These are phyloP conservation scores for Diaporthe capsici DNA, from an alignment of 2,329 filamentous ascomycete genomes.

Conservation along the genomic window DNA sequence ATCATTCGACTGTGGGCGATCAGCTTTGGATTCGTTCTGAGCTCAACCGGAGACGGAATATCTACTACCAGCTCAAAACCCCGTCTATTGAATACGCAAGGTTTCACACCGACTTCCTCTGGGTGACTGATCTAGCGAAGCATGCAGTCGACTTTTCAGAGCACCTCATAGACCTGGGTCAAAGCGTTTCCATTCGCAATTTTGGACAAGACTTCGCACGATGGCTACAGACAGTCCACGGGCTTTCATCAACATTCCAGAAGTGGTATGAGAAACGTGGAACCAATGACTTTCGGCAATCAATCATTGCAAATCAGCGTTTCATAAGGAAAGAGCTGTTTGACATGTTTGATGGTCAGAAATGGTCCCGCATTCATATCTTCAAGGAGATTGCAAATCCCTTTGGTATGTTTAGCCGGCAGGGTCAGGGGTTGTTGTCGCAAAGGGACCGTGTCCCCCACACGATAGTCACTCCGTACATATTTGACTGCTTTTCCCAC, in stretches of 20 bases:
- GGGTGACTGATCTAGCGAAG: constrained; percentile 80
- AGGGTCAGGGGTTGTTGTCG: background rate
- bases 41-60: constrained; percentile 53
- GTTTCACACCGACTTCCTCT: constrained; percentile 76
- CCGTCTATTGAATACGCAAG: constrained; percentile 73
- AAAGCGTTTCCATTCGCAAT: constrained; percentile 63
- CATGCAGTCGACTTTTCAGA: constrained; percentile 78
- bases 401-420: constrained; percentile 30
- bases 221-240: constrained; percentile 68
- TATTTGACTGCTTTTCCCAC: constrained; percentile 73
- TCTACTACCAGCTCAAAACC: constrained; percentile 75
- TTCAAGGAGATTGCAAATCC: constrained; percentile 65
- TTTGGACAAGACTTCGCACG: constrained; percentile 70
- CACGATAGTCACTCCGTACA: constrained; percentile 80
- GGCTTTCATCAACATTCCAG: constrained; percentile 56
- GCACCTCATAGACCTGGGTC: constrained; percentile 48
- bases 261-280: constrained; percentile 68
- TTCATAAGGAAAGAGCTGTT: constrained; percentile 77
- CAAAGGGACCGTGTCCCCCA: constrained; percentile 42
- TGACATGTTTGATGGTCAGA: constrained; percentile 57
- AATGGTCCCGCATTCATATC: constrained; percentile 56
- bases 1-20: constrained; percentile 61
- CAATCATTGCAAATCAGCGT: constrained; percentile 70
- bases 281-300: constrained; percentile 72
- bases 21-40: constrained; percentile 76